Percentiles rank a stretch among this genome's conserved stretches.
Conservation (phyloP, 495 filamentous ascomycete species). For the Aspergillus leporis region DNA sequence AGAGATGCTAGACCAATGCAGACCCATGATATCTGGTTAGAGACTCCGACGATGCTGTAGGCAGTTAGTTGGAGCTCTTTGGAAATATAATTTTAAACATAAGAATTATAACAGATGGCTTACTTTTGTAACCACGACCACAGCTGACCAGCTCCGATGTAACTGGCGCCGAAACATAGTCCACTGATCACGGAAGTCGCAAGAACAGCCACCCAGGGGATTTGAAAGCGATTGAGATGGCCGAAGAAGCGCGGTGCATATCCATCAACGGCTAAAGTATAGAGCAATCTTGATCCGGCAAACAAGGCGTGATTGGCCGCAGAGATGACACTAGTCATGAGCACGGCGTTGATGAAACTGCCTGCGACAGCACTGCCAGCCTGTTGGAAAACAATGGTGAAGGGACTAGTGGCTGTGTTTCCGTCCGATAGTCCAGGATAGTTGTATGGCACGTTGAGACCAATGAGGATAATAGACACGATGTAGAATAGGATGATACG, state of each 20-base stretch:
- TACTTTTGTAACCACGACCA: slow-evolving; percentile 62
- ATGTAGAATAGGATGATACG: slow-evolving; percentile 55
- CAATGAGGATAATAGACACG: slow-evolving; percentile 49
- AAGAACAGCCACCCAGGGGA: slow-evolving; percentile 61
- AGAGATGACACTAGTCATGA: slow-evolving; percentile 55
- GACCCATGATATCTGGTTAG: slow-evolving; percentile 64
- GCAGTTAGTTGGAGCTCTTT: slow-evolving; percentile 13
- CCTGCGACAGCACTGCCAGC: slow-evolving; percentile 50
- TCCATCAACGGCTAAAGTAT: slow-evolving; percentile 46
- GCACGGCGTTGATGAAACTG: slow-evolving; percentile 57
- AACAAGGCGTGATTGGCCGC: slow-evolving; percentile 57
- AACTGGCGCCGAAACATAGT: slow-evolving; percentile 61
- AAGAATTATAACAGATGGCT: slow-evolving; percentile 1
- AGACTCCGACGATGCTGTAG: slow-evolving; percentile 57
- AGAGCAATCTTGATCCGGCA: slow-evolving; percentile 53
- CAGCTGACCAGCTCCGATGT: slow-evolving; percentile 58
- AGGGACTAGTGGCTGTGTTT: slow-evolving; percentile 47
- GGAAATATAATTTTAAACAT: neutral
- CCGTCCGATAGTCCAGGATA: slow-evolving; percentile 44
- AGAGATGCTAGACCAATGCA: slow-evolving; percentile 59
- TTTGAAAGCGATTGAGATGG: slow-evolving; percentile 53
- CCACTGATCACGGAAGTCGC: slow-evolving; percentile 55
- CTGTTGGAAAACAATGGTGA: slow-evolving; percentile 53
- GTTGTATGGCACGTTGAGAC: slow-evolving; percentile 56
- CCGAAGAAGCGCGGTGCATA: slow-evolving; percentile 51